Evolutionary conservation across 768 basidiomycete genomes (phyloP).

Genomic region (Podaxis rugospora): DNA sequence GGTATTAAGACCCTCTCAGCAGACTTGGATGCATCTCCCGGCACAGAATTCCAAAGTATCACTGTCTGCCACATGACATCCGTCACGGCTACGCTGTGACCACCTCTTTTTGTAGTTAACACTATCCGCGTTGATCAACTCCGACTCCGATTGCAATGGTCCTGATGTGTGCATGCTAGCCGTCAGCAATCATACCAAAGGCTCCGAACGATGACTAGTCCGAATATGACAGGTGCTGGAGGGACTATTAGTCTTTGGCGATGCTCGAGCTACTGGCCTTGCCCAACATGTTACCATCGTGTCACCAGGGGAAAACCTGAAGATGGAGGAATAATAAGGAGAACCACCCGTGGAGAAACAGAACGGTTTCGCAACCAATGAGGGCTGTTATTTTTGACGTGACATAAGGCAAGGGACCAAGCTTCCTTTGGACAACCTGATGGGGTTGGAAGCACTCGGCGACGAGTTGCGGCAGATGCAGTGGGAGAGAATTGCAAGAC

Average conservation of each 20-base stretch:
- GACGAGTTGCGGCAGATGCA: not conserved
- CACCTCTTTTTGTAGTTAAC: not conserved
- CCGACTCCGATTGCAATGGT: constrained; percentile 8
- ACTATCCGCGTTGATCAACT: constrained; percentile 5
- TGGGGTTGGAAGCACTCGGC: constrained; percentile 10
- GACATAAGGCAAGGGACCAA: constrained; percentile 28
- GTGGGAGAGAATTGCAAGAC: not conserved
- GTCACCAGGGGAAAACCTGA: not conserved
- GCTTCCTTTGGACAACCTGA: constrained; percentile 16
- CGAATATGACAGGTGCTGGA: not conserved
- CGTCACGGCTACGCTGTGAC: not conserved
- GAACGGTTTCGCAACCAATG: constrained; percentile 12
- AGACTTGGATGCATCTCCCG: no score
- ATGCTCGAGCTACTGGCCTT: not conserved
- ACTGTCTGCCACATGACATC: not conserved
- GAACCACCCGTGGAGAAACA: not conserved
- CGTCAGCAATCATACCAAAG: no score
- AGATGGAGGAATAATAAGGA: not conserved
- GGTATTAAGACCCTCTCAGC: no score
- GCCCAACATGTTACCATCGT: not conserved
- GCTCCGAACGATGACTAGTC: no score
- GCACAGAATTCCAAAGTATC: not conserved
- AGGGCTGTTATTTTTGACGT: constrained; percentile 27
- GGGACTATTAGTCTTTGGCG: no score
- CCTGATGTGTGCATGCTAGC: not conserved